phyloP scores from a whole-genome alignment of 257 asterid genomes.

The Nicotiana knightiana region DNA sequence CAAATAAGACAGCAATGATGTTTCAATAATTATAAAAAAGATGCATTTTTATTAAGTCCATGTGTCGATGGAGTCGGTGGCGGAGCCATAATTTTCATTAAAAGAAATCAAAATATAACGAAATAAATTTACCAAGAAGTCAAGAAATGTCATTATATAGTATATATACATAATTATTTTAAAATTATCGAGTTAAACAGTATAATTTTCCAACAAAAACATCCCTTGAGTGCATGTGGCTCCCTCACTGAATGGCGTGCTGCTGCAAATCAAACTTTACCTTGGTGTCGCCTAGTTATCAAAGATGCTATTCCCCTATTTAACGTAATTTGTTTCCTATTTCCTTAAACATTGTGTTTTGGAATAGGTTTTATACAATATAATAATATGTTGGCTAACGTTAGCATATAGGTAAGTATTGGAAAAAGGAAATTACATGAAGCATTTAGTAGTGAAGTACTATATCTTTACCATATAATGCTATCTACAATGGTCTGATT shows the following conservation, averaged over 20 bases:
- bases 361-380: not conserved
- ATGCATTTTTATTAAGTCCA: conserved; percentile 34
- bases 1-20: conserved; percentile 32
- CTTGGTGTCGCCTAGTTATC: conserved; percentile 59
- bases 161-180: no score
- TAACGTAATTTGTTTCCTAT: not conserved
- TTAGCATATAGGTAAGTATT: not conserved
- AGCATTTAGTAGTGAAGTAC: conserved; percentile 5
- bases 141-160: no score
- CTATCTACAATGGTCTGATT: no score
- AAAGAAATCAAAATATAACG: no score
- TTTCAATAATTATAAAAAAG: not conserved
- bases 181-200: no score
- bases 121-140: no score
- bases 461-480: no score
- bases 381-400: not conserved
- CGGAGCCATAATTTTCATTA: no score
- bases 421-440: not conserved
- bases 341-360: not conserved
- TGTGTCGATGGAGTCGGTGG: not conserved
- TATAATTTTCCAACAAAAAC: no score
- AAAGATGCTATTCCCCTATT: conserved; percentile 61
- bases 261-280: conserved; percentile 47
- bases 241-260: not conserved
- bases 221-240: no score